Base-by-base conservation (phyloP, 192 early-diverging fungal species). In the Backusella circina region DNA sequence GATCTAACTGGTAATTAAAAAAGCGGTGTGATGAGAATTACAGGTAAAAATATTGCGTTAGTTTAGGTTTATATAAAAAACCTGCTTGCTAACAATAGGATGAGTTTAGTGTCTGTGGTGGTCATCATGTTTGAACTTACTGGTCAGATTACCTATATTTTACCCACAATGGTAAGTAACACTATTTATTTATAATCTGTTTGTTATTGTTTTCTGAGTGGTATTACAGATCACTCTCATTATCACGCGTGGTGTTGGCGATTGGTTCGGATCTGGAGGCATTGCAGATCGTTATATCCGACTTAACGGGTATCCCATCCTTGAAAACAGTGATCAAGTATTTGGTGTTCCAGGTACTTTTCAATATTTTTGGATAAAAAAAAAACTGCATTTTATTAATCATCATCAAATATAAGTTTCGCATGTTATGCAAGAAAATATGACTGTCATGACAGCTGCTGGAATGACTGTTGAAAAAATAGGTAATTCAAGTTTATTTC, bases 101-200 rank as follows among this genome's bases (percentile, higher is more conserved):
- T 23, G 32, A 26, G n/a, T 70, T 9, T 76, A 85, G 94, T 96
- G 1, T 93, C 95, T 2, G 79, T 95, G 0, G 93, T 97, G 4
- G 97, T 99, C n/a, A 94, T 99, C 37, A 98, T 99, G 97, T 99
- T 99, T 84, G 98, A 99, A 82, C 86, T 99, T 51, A 99, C 97
- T 16, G 98, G 97, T 3, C 94, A 95, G 2, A 85, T 99, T 47
- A 96, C 94, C 57, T 99, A 99, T 77, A 94, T 98, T 37, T 75
- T 98, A 36, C 97, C 97, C 2, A 95, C 92, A 33, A 96, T 95
- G 95, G 91, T 77, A 89, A n/a, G 64, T 66, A 30, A 2, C 32
- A n/a, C 33, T 47, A 9, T 51, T n/a, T n/a, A n/a, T n/a, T n/a
- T n/a, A n/a, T n/a, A n/a, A 41, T 16, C 16, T 47, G 79, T n/a